A percentile compares a stretch with the other conserved stretches of the same genome.
phyloP scores from a whole-genome alignment of 2,329 filamentous ascomycete genomes.

The Epichloe bromicola region DNA sequence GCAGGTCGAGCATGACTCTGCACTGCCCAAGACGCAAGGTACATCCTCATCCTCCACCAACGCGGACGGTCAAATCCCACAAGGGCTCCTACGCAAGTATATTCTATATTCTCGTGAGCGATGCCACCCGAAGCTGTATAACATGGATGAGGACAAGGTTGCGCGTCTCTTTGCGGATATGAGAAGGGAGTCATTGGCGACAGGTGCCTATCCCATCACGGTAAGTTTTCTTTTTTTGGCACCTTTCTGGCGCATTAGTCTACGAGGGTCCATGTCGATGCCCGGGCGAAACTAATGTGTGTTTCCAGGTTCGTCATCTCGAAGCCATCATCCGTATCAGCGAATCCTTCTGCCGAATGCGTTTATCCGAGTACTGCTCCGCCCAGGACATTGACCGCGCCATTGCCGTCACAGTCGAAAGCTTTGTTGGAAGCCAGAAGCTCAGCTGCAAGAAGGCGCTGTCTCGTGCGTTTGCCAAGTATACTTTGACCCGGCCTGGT shows the following conservation, averaged over 20 bases:
- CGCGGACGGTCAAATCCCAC: slow-evolving; percentile 63
- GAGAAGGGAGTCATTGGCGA: slow-evolving; percentile 82
- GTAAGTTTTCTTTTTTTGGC: slow-evolving; percentile 41
- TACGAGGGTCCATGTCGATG: no score
- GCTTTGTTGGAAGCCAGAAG: slow-evolving; percentile 92
- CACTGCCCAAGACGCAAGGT: slow-evolving; percentile 24
- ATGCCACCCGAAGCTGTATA: slow-evolving; percentile 83
- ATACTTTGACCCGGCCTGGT: slow-evolving; percentile 49
- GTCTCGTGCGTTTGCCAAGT: slow-evolving; percentile 90
- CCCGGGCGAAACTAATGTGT: slow-evolving; percentile 1
- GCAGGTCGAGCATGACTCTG: slow-evolving; percentile 48
- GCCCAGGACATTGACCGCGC: slow-evolving; percentile 87
- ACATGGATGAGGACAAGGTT: slow-evolving; percentile 96
- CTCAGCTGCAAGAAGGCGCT: slow-evolving; percentile 95
- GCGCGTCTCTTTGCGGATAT: slow-evolving; percentile 91
- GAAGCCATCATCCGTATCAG: slow-evolving; percentile 95
- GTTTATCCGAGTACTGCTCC: slow-evolving; percentile 89
- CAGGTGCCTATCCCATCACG: slow-evolving; percentile 93
- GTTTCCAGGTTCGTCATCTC: slow-evolving; percentile 71
- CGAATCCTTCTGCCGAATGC: slow-evolving; percentile 94
- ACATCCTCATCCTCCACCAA: slow-evolving; percentile 7
- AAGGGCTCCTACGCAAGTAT: slow-evolving; percentile 87
- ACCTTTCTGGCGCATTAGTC: neutral
- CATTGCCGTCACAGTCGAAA: slow-evolving; percentile 92
- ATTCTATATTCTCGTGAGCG: slow-evolving; percentile 89